Evolutionary conservation across 495 filamentous ascomycete genomes (phyloP).

Genomic region (Elasticomyces elasticus): DNA sequence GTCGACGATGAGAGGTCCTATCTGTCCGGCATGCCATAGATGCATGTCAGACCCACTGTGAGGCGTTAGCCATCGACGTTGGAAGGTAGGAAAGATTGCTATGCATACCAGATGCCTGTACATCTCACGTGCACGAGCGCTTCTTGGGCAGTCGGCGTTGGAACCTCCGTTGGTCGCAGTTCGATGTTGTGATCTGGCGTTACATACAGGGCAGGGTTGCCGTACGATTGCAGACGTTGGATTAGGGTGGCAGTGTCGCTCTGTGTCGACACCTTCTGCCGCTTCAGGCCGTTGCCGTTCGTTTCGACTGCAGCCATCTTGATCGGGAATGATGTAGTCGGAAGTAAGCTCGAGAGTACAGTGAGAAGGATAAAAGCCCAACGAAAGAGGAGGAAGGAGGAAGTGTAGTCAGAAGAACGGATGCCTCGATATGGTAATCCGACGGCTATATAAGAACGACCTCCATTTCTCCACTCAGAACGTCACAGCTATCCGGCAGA

Average conservation of each 20-base stretch:
- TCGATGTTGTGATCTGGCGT: conserved; percentile 7
- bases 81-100: background rate
- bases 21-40: conserved; percentile 40
- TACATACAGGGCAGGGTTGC: conserved; percentile 13
- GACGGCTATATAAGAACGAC: no score
- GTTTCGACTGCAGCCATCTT: no score
- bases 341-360: no score
- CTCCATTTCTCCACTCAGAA: no score
- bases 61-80: background rate
- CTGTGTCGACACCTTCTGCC: background rate
- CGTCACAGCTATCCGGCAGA: no score
- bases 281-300: background rate
- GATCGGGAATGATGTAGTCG: no score
- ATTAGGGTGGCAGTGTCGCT: background rate
- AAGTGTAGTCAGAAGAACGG: no score
- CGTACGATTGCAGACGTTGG: background rate
- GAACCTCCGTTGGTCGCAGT: conserved; percentile 1
- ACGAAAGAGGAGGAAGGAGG: no score
- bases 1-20: conserved; percentile 38
- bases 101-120: conserved; percentile 6
- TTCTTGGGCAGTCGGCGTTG: conserved; percentile 5
- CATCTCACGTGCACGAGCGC: conserved; percentile 11
- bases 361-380: no score
- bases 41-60: conserved; percentile 29
- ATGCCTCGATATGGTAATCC: no score